A percentile compares a stretch with the other conserved stretches of the same genome.
These are phyloP conservation scores for Alternaria ventricosa DNA, from an alignment of 2,329 filamentous ascomycete species.

Conservation along the genomic window DNA sequence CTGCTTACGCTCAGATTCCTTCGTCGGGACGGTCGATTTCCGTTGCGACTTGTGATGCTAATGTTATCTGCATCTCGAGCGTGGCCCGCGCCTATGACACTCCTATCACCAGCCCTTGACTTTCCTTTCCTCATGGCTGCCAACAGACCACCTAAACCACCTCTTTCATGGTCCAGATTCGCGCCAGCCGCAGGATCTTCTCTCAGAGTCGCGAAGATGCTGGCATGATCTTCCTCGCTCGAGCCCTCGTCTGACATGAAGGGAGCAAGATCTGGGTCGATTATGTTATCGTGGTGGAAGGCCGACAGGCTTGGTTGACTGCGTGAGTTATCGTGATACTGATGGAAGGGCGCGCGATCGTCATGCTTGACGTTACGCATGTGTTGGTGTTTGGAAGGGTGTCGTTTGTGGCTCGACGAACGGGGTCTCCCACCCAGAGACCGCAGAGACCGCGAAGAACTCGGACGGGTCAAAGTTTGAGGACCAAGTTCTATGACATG, in stretches of 20 bases:
- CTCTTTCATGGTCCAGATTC: slow-evolving; percentile 74
- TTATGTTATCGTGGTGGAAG: slow-evolving; percentile 99
- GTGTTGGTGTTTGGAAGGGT: slow-evolving; percentile 86
- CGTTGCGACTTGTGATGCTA: slow-evolving; percentile 69
- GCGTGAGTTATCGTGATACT: slow-evolving; percentile 72
- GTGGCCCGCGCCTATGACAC: slow-evolving; percentile 64
- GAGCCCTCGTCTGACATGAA: slow-evolving; percentile 96
- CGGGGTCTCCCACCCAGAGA: slow-evolving; percentile 74
- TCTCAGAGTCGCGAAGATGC: slow-evolving; percentile 77
- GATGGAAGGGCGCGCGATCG: slow-evolving; percentile 86
- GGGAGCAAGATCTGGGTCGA: slow-evolving; percentile 91
- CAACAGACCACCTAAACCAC: slow-evolving; percentile 74
- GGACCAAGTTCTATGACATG: slow-evolving; percentile 86
- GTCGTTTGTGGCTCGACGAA: slow-evolving; percentile 79
- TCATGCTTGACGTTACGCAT: slow-evolving; percentile 80
- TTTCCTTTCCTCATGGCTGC: slow-evolving; percentile 78
- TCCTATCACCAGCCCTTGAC: slow-evolving; percentile 75
- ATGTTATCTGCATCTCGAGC: slow-evolving; percentile 69
- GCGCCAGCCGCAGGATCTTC: slow-evolving; percentile 66
- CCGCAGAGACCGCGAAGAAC: slow-evolving; percentile 87
- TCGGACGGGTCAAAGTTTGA: slow-evolving; percentile 81
- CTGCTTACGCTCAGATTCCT: slow-evolving; percentile 87
- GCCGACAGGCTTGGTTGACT: slow-evolving; percentile 76
- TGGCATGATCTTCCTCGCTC: slow-evolving; percentile 90
- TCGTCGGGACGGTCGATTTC: slow-evolving; percentile 69